phyloP scores from a whole-genome alignment of 2,329 filamentous ascomycete genomes.

The Eurotiales sp. region DNA sequence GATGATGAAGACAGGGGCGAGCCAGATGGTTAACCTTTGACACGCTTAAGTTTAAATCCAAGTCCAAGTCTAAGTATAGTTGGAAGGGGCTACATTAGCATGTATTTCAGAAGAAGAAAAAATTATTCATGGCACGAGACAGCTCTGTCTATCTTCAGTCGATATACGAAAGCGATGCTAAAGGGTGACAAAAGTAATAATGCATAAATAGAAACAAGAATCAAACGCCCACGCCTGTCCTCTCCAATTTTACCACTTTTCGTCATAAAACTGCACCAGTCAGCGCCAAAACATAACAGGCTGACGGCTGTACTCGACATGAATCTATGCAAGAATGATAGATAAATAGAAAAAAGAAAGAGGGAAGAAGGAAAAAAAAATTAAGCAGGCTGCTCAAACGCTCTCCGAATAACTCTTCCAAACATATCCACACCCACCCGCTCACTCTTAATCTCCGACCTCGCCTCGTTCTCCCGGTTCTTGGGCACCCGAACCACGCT shows the following conservation, averaged over 20 bases:
- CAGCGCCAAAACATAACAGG: not conserved
- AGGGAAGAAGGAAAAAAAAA: slow-evolving; percentile 15
- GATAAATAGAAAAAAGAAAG: slow-evolving; percentile 12
- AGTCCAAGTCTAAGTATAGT: too few species aligned
- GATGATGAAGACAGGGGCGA: slow-evolving; percentile 43
- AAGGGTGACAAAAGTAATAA: not conserved
- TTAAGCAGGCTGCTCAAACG: slow-evolving; percentile 77
- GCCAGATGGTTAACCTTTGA: slow-evolving; percentile 17
- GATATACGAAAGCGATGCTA: too few species aligned
- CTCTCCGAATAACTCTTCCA: slow-evolving; percentile 68
- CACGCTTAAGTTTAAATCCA: too few species aligned
- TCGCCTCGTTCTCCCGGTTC: slow-evolving; percentile 97
- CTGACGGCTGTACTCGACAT: too few species aligned
- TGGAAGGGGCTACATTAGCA: too few species aligned
- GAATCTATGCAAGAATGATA: slow-evolving; percentile 10
- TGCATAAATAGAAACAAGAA: slow-evolving; percentile 8
- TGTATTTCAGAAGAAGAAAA: too few species aligned
- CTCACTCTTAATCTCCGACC: slow-evolving; percentile 92
- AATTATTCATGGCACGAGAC: too few species aligned
- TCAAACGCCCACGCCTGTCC: slow-evolving; percentile 16
- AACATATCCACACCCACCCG: slow-evolving; percentile 64
- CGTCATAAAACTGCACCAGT: not conserved
- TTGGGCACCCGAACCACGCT: slow-evolving; percentile 68
- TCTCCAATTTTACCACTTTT: slow-evolving; percentile 9
- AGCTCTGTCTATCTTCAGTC: too few species aligned